Conservation (phyloP, 345 rosid species). For the Melaleuca quinquenervia region DNA sequence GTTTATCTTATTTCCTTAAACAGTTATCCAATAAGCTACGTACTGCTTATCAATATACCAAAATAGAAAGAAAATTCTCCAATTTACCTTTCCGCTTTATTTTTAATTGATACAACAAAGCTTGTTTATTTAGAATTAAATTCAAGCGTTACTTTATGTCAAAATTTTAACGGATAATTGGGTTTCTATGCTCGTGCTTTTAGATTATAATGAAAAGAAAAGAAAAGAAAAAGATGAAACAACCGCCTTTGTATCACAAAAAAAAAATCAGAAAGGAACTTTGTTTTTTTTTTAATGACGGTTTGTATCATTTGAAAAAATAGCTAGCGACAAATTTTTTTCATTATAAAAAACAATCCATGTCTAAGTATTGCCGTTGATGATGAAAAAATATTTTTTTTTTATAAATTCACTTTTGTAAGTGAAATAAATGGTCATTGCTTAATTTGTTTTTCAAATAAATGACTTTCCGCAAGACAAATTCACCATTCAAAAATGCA, state of each 20-base stretch:
- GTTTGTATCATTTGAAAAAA: neutral
- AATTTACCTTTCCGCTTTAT: no score
- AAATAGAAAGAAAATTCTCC: no score
- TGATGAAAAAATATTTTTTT: neutral
- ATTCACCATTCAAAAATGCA: neutral
- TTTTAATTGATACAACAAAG: neutral
- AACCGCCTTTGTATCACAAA: accelerated
- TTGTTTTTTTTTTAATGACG: no score
- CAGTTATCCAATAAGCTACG: no score
- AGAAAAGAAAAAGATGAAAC: neutral
- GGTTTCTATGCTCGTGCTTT: neutral
- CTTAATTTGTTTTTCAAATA: neutral
- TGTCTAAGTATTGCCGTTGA: neutral
- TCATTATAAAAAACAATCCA: neutral
- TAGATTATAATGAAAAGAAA: neutral
- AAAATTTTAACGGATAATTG: neutral
- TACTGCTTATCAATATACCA: no score
- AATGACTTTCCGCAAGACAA: neutral
- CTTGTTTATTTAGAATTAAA: neutral
- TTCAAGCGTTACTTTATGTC: neutral
- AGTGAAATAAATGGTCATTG: neutral
- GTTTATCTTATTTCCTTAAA: no score
- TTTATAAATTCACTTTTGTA: neutral
- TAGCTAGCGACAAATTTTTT: accelerated
- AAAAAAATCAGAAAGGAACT: neutral